Percentiles rank a stretch among this genome's conserved stretches.
phyloP scores from a whole-genome alignment of 306 rosid species.

The Echinosophora koreensis region DNA sequence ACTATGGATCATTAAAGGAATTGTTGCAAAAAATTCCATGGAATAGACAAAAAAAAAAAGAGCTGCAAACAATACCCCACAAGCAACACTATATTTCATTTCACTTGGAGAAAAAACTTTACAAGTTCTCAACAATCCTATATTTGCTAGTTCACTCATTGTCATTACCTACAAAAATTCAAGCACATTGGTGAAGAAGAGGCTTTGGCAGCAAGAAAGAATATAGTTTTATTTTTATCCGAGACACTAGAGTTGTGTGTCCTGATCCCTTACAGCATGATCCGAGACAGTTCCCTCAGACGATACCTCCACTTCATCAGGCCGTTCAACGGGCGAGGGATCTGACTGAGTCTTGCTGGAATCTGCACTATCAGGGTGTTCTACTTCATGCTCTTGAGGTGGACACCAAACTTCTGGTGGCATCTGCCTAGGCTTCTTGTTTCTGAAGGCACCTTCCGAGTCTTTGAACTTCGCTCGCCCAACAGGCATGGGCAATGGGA shows the following conservation, averaged over 20 bases:
- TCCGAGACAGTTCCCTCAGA: conserved; percentile 98
- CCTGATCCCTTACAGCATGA: conserved; percentile 72
- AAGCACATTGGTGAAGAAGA: conserved; percentile 69
- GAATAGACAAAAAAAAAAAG: conserved; percentile 34
- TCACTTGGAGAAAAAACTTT: conserved; percentile 73
- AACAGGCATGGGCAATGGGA: conserved; percentile 68
- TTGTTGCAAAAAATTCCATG: conserved; percentile 28
- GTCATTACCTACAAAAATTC: conserved; percentile 91
- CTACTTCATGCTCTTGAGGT: conserved; percentile 49
- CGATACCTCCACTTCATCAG: conserved; percentile 69
- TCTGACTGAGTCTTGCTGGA: conserved; percentile 94
- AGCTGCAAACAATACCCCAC: conserved; percentile 49
- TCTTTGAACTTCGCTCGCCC: conserved; percentile 61
- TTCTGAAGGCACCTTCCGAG: conserved; percentile 55
- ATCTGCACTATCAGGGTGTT: conserved; percentile 66
- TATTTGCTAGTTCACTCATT: conserved; percentile 68
- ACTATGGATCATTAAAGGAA: neutral
- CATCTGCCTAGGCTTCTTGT: conserved; percentile 49
- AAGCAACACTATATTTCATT: conserved; percentile 82
- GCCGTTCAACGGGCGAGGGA: conserved; percentile 68
- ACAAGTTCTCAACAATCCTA: conserved; percentile 69
- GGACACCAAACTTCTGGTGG: conserved; percentile 53
- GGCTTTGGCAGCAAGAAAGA: conserved; percentile 68
- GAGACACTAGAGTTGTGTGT: conserved; percentile 63
- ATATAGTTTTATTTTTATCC: conserved; percentile 57